Evolutionary conservation across 2,329 filamentous ascomycete species (phyloP), one percentile per base, ranked within the genome.

Genomic region (Fusarium sp.): DNA sequence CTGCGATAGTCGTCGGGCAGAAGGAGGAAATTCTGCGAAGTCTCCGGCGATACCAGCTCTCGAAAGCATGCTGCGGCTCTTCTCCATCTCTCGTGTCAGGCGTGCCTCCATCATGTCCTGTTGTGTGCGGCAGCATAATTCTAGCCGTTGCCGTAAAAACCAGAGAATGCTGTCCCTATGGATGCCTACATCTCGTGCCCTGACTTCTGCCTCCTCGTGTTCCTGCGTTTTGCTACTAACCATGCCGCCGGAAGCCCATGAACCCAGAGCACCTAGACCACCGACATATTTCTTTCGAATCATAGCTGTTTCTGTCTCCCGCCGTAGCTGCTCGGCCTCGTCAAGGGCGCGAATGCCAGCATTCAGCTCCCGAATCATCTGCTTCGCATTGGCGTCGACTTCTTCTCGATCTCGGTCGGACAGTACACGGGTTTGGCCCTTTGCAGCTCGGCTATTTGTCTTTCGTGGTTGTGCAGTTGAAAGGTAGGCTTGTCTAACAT

Each of bases 71-170:
- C 92, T 97, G 80, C 93, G 92, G 75, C 90, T 94, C 86, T 92
- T 96, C 82, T 98, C 94, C 78, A 95, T 85, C 78, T 97, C 93
- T 56, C 96, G 85, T 75, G 89, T 89, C 71, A 98, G 83, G 72
- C 96, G 83, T 75, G 92, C 92, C 81, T 97, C 94, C 86, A 98
- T 97, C 93, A 98, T 97, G 51, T 86, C 87, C 73, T 93, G 89
- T 82, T 98, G 95, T 67, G 91, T 89, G 73, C 88, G 86, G 41
- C 92, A 91, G 58, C 91, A 94, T 69, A 88, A 85, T 80, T 96
- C 92, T 67, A 98, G 80, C 74, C 89, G 86, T 76, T 91, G 86
- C 67, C 92, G 86, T 74, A 99, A 77, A 72, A 91, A 94, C 90
- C 92, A 95, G 12, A 98, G 81, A 45, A 99, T 89, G 67, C 91